Evolutionary conservation across 306 rosid genomes (phyloP), one percentile per base, ranked within the genome.

Genomic region (Canavalia ensiformis): DNA sequence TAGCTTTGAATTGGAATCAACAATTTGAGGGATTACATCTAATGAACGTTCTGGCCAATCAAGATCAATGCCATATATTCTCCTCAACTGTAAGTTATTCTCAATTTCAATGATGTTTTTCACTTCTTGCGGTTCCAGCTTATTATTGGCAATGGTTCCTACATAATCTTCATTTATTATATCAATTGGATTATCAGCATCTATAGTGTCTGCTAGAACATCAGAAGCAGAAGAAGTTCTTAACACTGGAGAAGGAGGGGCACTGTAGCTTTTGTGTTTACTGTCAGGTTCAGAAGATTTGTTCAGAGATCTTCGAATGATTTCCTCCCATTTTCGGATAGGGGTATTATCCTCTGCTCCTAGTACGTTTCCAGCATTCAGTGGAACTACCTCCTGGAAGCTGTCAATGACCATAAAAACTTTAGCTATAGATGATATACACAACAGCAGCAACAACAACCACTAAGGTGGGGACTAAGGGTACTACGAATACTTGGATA

Each of bases 311-410:
- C 85, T 89, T 78, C 99, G 80, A 81, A 95, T 91, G 83, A 93
- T 90, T 58, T 90, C 89, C 85, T 95, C 99, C 99, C 99, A 95
- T 81, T 93, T 93, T n/a, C 68, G 86, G 41, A 93, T 91, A 0
- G 99, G 97, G 44, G 83, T 82, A 58, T 80, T 90, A 78, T 95
- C 98, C 65, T 95, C 99, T 58, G 98, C 97, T 83, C 99, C 99
- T 2, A 95, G 64, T 33, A 95, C 98, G 67, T 95, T 95, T 70
- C 96, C 99, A 28, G 99, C 99, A 83, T 83, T 95, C 82, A 95
- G 85, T 82, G 99, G 99, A 80, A 95, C 98, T 11, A 95, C 93
- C 86, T 95, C 99, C 81, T 95, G 99, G 62, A 95, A 91, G 77
- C 99, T 95, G 90, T 68, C 45, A 83, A 74, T 64, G 12, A 35